Percentiles rank a stretch among this genome's conserved stretches.
Conservation (phyloP, 441 rosid species). For the Macaranga tanarius region DNA sequence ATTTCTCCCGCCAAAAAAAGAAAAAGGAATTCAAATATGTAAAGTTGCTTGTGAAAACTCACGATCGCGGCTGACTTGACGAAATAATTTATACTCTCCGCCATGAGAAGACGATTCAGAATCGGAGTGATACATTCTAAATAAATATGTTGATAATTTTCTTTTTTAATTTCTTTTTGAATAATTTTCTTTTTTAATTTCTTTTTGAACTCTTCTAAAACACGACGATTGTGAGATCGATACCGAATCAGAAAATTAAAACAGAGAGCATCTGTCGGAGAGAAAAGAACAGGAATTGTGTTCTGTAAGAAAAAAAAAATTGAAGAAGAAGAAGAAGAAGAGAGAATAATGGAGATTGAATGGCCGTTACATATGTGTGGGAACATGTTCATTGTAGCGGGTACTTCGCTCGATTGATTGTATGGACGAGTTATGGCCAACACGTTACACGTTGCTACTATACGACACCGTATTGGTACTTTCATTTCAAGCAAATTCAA, state of each 20-base stretch:
- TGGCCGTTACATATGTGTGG: conserved; percentile 33
- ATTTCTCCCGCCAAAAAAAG: conserved; percentile 15
- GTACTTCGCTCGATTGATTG: conserved; percentile 29
- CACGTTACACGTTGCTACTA: not conserved
- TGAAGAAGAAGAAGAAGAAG: conserved; percentile 20
- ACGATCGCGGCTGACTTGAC: conserved; percentile 78
- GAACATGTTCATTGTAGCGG: conserved; percentile 21
- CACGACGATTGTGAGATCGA: conserved; percentile 3
- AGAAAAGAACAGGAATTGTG: not conserved
- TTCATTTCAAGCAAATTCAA: not conserved
- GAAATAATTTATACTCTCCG: conserved; percentile 69
- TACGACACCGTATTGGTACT: not conserved
- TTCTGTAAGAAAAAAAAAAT: conserved; percentile 8
- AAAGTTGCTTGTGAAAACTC: conserved; percentile 25
- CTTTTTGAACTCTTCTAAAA: no score
- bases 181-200: not conserved
- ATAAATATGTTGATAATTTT: not conserved
- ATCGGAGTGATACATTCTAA: conserved; percentile 66
- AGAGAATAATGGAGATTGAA: conserved; percentile 26
- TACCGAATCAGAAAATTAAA: not conserved
- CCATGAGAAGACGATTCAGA: conserved; percentile 56
- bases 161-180: not conserved
- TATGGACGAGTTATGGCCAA: not conserved
- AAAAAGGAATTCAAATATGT: not conserved
- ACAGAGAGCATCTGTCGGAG: conserved; percentile 2